Base-by-base conservation (phyloP, 2,329 filamentous ascomycete species). In the Colletotrichum trifolii region DNA sequence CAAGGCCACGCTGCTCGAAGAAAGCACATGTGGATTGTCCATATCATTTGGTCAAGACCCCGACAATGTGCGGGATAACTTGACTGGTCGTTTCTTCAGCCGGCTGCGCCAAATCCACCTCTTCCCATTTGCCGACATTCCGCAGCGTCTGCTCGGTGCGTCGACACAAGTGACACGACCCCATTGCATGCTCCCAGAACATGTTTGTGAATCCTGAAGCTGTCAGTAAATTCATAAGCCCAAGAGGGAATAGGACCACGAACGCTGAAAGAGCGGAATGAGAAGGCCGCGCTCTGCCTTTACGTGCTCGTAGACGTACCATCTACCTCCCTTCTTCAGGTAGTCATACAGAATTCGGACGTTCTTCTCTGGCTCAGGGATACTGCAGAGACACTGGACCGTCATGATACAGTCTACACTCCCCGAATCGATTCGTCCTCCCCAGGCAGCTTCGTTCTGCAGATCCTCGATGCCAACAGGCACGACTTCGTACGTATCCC, bases 261-360 rank as follows among this genome's bases (percentile, higher is more conserved):
- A 25, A 81, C 80, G 70, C 66, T 83, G 81, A 70, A 82, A 83
- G 13, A 69, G 36, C 11, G 65, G 52, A 68, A 82, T 78, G 11
- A 68, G 69, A 74, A 73, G 73, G 11, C 74, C 74, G 12, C 69
- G 59, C 43, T 73, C 72, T 49, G 69, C 71, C 55, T 70, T 67
- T 10, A 86, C 81, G 67, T 87, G 84, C 73, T 87, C 84, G 66
- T 79, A 85, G 2, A 84, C 79, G 62, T 84, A 81, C 82, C 83
- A 85, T 35, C 79, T 74, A 0, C 84, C 84, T 8, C 84, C 84
- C 2, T 81, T 79, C 71, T 82, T 84, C 49, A 87, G 73, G 57
- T 81, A 78, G 15, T 74, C 70, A 71, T 84, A 85, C 36, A 86
- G 72, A 68, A 80, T 78, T 55, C 71, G 72, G 52, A 85, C 79